Evolutionary conservation across 768 basidiomycete species (phyloP).

Genomic region (Panaeolus papilionaceus): DNA sequence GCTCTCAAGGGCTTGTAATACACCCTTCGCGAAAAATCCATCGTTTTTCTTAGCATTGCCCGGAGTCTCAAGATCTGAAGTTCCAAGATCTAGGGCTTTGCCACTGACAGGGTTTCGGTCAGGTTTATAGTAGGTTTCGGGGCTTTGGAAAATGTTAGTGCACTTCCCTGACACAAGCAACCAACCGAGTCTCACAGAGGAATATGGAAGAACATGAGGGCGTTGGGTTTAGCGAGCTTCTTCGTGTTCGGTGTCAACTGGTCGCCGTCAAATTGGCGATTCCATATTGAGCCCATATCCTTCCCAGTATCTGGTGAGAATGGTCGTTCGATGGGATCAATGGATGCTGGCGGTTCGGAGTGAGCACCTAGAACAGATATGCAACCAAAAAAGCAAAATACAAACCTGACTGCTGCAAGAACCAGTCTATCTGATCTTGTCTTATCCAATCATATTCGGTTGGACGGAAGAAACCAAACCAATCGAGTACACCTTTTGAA

Average conservation of each 20-base stretch:
- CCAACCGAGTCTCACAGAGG: slow-evolving; percentile 60
- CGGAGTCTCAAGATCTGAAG: slow-evolving; percentile 58
- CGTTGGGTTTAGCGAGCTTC: slow-evolving; percentile 89
- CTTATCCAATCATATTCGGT: slow-evolving; percentile 89
- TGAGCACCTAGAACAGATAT: background rate
- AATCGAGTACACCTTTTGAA: slow-evolving; percentile 61
- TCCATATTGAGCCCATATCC: slow-evolving; percentile 74
- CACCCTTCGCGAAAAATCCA: slow-evolving; percentile 84
- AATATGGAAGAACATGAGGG: slow-evolving; percentile 98
- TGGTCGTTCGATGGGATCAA: slow-evolving; percentile 80
- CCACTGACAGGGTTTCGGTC: slow-evolving; percentile 70
- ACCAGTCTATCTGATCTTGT: slow-evolving; percentile 88
- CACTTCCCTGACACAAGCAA: background rate
- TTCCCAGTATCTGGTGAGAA: slow-evolving; percentile 79
- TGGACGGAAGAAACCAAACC: slow-evolving; percentile 67
- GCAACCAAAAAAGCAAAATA: background rate
- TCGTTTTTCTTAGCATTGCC: slow-evolving; percentile 75
- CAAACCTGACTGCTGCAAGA: slow-evolving; percentile 76
- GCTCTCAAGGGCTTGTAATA: slow-evolving; percentile 76
- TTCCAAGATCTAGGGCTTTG: slow-evolving; percentile 72
- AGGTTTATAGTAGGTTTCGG: slow-evolving; percentile 74
- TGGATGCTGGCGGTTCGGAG: slow-evolving; percentile 46
- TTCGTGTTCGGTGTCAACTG: slow-evolving; percentile 59
- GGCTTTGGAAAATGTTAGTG: slow-evolving; percentile 44
- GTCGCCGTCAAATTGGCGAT: slow-evolving; percentile 50